These are phyloP conservation scores for Ceratocystis variospora DNA, from an alignment of 2,329 filamentous ascomycete species.

Conservation along the genomic window DNA sequence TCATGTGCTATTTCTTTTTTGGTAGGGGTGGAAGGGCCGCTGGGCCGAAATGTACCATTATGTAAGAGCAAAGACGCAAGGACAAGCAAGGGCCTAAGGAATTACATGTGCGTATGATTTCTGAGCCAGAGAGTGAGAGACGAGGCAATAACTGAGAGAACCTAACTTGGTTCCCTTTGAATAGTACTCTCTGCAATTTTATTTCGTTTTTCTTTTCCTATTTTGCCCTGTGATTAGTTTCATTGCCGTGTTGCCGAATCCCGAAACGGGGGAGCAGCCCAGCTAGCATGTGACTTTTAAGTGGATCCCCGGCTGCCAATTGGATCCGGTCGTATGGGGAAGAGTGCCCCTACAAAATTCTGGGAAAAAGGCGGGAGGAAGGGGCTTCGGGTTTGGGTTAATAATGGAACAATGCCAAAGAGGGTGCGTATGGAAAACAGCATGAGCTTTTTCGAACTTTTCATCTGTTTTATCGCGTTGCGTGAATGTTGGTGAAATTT, in stretches of 20 bases:
- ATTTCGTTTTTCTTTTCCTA: background rate
- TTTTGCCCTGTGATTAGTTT: background rate
- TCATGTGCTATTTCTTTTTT: too few species aligned
- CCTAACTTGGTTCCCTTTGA: background rate
- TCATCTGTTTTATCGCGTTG: background rate
- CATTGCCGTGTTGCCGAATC: slow-evolving; percentile 1
- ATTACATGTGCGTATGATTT: background rate
- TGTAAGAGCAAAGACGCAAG: background rate
- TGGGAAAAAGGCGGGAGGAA: background rate
- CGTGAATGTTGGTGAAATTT: background rate
- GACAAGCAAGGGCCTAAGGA: background rate
- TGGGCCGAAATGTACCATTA: background rate
- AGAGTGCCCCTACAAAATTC: background rate
- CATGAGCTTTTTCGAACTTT: background rate
- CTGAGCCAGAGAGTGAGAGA: background rate
- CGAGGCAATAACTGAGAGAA: background rate
- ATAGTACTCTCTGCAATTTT: background rate
- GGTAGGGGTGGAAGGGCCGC: background rate
- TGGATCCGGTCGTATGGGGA: background rate
- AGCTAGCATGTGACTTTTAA: slow-evolving; percentile 2
- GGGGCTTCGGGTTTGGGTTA: background rate
- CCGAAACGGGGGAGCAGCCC: background rate
- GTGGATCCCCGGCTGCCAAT: background rate
- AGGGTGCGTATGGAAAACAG: background rate
- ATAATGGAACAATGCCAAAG: background rate